Evolutionary conservation across 805 yeast genomes (phyloP), one percentile per base, ranked within the genome.

Genomic region (Candida alai): DNA sequence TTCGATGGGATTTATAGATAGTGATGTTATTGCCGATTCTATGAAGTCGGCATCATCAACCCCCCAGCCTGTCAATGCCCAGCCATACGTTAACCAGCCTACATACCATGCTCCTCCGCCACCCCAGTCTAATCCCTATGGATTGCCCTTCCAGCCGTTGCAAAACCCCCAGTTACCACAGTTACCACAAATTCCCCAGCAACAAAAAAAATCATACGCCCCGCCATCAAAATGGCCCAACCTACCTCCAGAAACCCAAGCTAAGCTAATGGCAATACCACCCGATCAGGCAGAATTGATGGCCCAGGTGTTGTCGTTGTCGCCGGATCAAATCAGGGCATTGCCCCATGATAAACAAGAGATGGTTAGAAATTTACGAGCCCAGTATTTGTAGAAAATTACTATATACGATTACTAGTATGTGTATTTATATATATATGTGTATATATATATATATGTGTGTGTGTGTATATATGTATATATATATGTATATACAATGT

Each of bases 1-100:
- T 13, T 65, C 82, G 30, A 83, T 84, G 89, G 94, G 93, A 1
- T 68, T 84, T 27, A 75, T 84, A 15, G 84, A 82, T 51, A 66
- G 70, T 24, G 78, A 75, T 28, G 82, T 80, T n/a, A 76, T 83
- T n/a, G 68, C 69, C 22, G 74, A 77, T 40, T 75, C 84, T 4
- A 54, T 67, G 61, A 60, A 58, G 22, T 41, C 62, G 2, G 56
- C 53, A 2, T 34, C 50, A 2, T 31, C 39, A 7, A 28, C 49
- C 6, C 47, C 56, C 2, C 46, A 36, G 35, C 49, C 50, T 54
- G n/a, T 20, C 3, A 47, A 34, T 36, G 12, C 13, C 12, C 30
- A n/a, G 20, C 39, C 32, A 15, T 17, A 16, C 10, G 15, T 19
- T 34, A 35, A 19, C n/a, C 40, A 36, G 24, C 38, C 36, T 6